Base-by-base conservation (phyloP, 2,329 filamentous ascomycete species). In the Nigrograna mackinnonii region DNA sequence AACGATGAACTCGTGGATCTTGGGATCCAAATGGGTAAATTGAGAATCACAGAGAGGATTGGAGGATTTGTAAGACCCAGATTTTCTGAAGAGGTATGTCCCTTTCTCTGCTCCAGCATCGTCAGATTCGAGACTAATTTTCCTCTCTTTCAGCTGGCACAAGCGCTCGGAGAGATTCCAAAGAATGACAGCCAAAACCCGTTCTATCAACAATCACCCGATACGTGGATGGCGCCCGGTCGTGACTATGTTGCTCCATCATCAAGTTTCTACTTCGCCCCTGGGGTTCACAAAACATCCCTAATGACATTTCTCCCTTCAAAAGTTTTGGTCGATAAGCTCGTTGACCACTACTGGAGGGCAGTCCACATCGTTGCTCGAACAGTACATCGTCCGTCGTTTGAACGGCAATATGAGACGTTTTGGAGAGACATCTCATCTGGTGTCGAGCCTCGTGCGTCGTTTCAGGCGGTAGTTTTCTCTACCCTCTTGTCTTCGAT, bases 1-100 rank as follows among this genome's bases (percentile, higher is more conserved):
- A 83, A 86, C 61, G 85, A 86, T 59, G 85, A 88, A 45, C 69
- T 89, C 34, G 79, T 87, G 51, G 87, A 91, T 64, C 70, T 91
- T 19, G 87, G 87, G 2, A 80, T 90, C 44, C 79, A 79, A 50
- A 76, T 91, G 46, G 87, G 87, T 1, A 86, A 81, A 62, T 80
- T 90, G 77, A 80, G 76, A 44, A 82, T 91, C 46, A 89, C 85
- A 2, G 87, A 91, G 58, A 77, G 86, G 26, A 82, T 91, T 49
- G 87, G 87, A 13, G 86, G 86, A 1, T 79, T 87, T 52, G 84
- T 87, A 32, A 75, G 86, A 34, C 86, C 87, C 2, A 82, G 83
- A 53, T 77, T 91, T 43, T 78, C 80, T 4, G 83, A 89, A 64
- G 86, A 90, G 74, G 82, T 87, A 71, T 50, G 72, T 59, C 16